Evolutionary conservation across 73 alveolate species (phyloP), one percentile per base, ranked within the genome.

Genomic region (Paramecium pentaurelia): DNA sequence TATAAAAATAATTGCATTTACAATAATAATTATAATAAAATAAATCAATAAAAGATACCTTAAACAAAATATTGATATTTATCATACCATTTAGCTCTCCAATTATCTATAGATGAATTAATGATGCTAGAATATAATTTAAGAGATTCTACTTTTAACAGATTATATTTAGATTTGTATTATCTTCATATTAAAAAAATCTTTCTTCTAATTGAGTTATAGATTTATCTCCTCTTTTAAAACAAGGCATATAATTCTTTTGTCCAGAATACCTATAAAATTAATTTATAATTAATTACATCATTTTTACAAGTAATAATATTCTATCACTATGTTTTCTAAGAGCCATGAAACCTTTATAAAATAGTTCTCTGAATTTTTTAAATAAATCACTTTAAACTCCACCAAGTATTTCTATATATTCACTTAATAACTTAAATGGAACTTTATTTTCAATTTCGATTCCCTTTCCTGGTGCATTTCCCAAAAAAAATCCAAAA

Each of bases 391-490:
- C 96, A 12, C 93, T 51, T 11, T 92, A 27, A 10, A 83, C 51
- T 4, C 99, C 99, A 34, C 99, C 99, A 92, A 98, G 40, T 45
- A 97, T 96, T 60, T 96, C 98, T 6, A 97, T 96, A 60, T 95
- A 94, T 71, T 98, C 99, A 47, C 71, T 90, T 73, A 99, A 96
- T 60, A 98, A 95, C 71, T 98, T 98, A 93, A 98, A 98, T 8
- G 99, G 99, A 1, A 99, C 99, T 68, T 92, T 97, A 85, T 44
- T 87, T 92, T 98, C 99, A 86, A 98, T 95, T 87, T 94, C 97
- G 22, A 98, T 71, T 89, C 99, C 98, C 87, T 75, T 88, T 30
- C 99, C 99, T 11, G 99, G 99, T 0, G 99, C 97, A 88, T 95
- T 96, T 4, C 97, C 92, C 59, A 98, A 93, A 28, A 98, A 84